phyloP scores from a whole-genome alignment of 73 alveolate species.

The Vitrella brassicaformis region DNA sequence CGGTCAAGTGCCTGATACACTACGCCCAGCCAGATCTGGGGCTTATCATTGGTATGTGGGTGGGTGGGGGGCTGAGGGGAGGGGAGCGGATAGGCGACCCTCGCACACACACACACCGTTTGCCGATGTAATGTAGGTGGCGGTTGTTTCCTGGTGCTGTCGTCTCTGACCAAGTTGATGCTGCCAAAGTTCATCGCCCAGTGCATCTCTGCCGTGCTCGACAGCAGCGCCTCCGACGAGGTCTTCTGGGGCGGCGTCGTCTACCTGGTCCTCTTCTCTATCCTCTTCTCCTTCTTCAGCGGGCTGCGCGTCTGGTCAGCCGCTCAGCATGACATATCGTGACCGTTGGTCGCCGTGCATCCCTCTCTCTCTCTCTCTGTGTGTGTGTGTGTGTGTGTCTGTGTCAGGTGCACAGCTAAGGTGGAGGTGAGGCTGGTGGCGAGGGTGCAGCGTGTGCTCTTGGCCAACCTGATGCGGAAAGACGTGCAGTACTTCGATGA shows the following conservation, averaged over 20 bases:
- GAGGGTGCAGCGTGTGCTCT: neutral
- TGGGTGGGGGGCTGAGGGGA: no score
- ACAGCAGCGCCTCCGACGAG: neutral
- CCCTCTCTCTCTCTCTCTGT: neutral
- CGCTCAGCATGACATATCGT: neutral
- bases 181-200: neutral
- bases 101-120: no score
- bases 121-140: no score
- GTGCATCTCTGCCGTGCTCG: neutral
- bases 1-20: no score
- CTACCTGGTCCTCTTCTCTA: neutral
- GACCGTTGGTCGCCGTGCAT: neutral
- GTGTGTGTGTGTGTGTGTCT: neutral
- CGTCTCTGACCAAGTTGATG: neutral
- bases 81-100: no score
- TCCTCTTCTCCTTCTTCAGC: neutral
- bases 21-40: no score
- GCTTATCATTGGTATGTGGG: no score
- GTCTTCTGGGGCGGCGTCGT: neutral
- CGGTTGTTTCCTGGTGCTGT: neutral
- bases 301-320: neutral
- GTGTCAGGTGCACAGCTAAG: neutral
- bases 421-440: neutral
- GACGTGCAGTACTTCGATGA: neutral
- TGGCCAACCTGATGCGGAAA: neutral